A percentile compares a stretch with the other conserved stretches of the same genome.
Evolutionary conservation across 768 basidiomycete genomes (phyloP).

Genomic region (Podaxis rugospora): DNA sequence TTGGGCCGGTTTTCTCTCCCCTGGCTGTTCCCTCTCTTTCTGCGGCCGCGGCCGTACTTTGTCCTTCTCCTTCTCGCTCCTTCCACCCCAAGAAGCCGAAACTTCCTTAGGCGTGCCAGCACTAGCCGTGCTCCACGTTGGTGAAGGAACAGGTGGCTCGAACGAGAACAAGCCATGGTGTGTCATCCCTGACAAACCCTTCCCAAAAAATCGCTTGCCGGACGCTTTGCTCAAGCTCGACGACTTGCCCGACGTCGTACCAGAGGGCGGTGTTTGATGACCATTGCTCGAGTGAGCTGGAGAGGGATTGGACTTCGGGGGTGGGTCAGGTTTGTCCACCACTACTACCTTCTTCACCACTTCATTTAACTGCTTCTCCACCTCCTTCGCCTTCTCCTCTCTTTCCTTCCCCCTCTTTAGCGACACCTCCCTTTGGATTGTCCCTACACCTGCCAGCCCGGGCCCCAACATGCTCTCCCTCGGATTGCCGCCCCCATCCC

Average conservation of each 20-base stretch:
- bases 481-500: slow-evolving; percentile 15
- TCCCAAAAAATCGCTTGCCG: slow-evolving; percentile 30
- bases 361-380: slow-evolving; percentile 14
- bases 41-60: slow-evolving; percentile 20
- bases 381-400: slow-evolving; percentile 27
- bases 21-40: slow-evolving; percentile 25
- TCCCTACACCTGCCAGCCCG: slow-evolving; percentile 42
- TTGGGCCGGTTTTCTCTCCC: slow-evolving; percentile 15
- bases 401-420: slow-evolving; percentile 35
- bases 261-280: slow-evolving; percentile 30
- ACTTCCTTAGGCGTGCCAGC: slow-evolving; percentile 23
- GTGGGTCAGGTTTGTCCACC: slow-evolving; percentile 13
- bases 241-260: slow-evolving; percentile 33
- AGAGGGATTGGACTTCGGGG: slow-evolving; percentile 8
- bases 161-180: slow-evolving; percentile 65
- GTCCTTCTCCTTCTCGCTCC: slow-evolving; percentile 26
- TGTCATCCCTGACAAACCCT: slow-evolving; percentile 25
- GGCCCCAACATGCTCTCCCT: slow-evolving; percentile 35
- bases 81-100: slow-evolving; percentile 19
- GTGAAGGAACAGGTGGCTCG: slow-evolving; percentile 60
- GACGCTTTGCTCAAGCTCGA: slow-evolving; percentile 59
- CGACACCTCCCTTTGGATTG: slow-evolving; percentile 36
- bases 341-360: slow-evolving; percentile 10
- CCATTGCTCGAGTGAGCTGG: slow-evolving; percentile 31
- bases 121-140: slow-evolving; percentile 33